Evolutionary conservation across 352 stramenopile genomes (phyloP), one percentile per base, ranked within the genome.

Genomic region (Globisporangium iwayamae): DNA sequence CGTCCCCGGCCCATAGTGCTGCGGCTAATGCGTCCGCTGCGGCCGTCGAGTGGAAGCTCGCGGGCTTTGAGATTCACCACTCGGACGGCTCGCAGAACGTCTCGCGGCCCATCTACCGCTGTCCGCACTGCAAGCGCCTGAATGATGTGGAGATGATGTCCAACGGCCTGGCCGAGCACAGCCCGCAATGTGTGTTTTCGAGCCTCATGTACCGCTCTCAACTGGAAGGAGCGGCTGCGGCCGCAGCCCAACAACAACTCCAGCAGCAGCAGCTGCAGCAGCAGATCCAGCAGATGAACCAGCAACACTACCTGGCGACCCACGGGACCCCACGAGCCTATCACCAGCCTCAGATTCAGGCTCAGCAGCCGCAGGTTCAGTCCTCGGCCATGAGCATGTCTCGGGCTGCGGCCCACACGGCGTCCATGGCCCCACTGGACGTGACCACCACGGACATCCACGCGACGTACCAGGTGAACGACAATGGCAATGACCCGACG

Each of bases 81-180:
- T 61, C 72, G 0, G 83, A 95, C 58, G 86, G 86, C 13, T 78
- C 79, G 5, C 73, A 81, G 48, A 89, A 93, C 59, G 72, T 83
- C 10, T 74, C 76, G 51, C 73, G 81, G 2, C 84, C 84, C 16
- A 93, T 93, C 70, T 93, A 93, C 65, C 84, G 84, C 20, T 93
- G 84, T 60, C 77, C 78, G 5, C 76, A 88, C 32, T 93, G 84
- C 53, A 72, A 79, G 46, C 75, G 80, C 8, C 65, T 89, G 52
- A 85, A 87, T 41, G 82, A 91, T 63, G 75, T 92, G 1, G 83
- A 90, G 54, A 87, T 85, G 71, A 76, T 92, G 60, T 76, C 77
- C 8, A 76, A 74, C n/a, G 79, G 79, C 1, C 68, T 73, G 20
- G 63, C 81, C 20, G 79, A 85, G n/a, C 83, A 92, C 64, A 77